Evolutionary conservation across 257 asterid genomes (phyloP).

Genomic region (Solanum ossicruentum): DNA sequence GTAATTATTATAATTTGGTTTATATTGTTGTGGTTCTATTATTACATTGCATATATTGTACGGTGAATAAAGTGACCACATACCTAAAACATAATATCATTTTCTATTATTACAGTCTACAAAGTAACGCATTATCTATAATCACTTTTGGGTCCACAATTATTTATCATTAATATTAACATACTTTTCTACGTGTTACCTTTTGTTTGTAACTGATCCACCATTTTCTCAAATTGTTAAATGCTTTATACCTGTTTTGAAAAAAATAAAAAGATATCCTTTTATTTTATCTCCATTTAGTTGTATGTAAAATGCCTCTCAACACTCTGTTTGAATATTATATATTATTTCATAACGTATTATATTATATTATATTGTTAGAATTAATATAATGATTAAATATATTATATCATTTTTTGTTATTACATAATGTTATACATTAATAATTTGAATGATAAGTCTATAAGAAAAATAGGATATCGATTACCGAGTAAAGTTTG

Average conservation of each 20-base stretch:
- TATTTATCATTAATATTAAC: background rate
- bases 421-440: too few relatives aligned
- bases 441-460: too few relatives aligned
- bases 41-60: background rate
- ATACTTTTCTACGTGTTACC: background rate
- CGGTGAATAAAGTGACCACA: constrained; percentile 1
- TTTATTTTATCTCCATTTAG: background rate
- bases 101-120: background rate
- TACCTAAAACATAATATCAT: constrained; percentile 6
- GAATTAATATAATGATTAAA: too few relatives aligned
- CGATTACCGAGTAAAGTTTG: too few relatives aligned
- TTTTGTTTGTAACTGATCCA: background rate
- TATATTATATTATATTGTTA: too few relatives aligned
- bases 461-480: too few relatives aligned
- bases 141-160: background rate
- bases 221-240: background rate
- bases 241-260: background rate
- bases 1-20: constrained; percentile 5
- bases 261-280: background rate
- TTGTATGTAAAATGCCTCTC: background rate
- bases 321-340: too few relatives aligned
- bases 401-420: too few relatives aligned
- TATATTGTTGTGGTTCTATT: background rate
- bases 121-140: constrained; percentile 5
- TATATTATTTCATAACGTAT: too few relatives aligned